phyloP scores from a whole-genome alignment of 2,329 filamentous ascomycete species.

The Fusarium napiforme region DNA sequence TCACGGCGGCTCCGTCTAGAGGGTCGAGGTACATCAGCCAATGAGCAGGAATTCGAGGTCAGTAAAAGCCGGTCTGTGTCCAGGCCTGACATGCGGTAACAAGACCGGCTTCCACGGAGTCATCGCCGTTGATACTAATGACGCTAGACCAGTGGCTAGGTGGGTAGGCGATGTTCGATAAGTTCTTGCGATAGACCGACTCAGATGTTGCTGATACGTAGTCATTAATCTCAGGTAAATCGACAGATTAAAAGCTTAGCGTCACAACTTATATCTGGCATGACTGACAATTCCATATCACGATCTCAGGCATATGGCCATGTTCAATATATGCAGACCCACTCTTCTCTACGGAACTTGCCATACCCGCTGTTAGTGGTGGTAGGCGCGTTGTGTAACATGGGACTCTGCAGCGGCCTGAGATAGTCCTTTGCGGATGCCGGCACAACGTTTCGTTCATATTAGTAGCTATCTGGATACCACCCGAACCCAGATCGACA shows the following conservation, averaged over 20 bases:
- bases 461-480: background rate
- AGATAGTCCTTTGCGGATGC: slow-evolving; percentile 9
- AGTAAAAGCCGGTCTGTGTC: slow-evolving; percentile 34
- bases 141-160: slow-evolving; percentile 13
- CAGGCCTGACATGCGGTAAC: slow-evolving; percentile 23
- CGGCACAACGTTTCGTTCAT: slow-evolving; percentile 1
- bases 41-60: slow-evolving; percentile 9
- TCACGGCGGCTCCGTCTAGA: background rate
- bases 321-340: background rate
- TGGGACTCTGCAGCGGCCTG: background rate
- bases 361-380: background rate
- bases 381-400: slow-evolving; percentile 5
- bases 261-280: background rate
- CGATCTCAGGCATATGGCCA: background rate
- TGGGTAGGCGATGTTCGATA: background rate
- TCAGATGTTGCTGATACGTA: background rate
- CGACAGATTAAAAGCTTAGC: slow-evolving; percentile 6
- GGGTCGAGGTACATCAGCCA: background rate
- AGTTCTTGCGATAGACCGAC: background rate
- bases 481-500: slow-evolving; percentile 1
- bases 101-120: slow-evolving; percentile 21
- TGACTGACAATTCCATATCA: slow-evolving; percentile 8
- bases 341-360: background rate
- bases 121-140: slow-evolving; percentile 18
- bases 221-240: background rate